Evolutionary conservation across 2,329 filamentous ascomycete species (phyloP).

Genomic region (Xylaria sp.): DNA sequence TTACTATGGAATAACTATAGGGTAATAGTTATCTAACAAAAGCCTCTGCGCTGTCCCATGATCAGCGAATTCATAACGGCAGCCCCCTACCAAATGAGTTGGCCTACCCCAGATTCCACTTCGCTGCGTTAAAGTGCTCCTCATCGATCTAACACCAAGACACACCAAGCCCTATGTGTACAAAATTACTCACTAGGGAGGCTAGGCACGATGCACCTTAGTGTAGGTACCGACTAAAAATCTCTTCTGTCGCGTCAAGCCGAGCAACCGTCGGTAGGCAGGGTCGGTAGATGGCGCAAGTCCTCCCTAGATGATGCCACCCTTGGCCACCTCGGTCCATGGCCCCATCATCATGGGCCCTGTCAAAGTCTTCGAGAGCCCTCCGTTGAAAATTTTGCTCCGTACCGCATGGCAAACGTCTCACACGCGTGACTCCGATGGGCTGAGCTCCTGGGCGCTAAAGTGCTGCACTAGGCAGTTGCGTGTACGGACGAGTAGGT

Average conservation of each 20-base stretch:
- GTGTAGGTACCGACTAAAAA: neutral
- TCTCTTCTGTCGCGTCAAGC: neutral
- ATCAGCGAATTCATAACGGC: neutral
- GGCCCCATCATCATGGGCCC: no score
- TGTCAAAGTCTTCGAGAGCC: neutral
- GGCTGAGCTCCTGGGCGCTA: neutral
- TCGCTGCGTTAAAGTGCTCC: constrained; percentile 26
- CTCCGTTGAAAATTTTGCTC: neutral
- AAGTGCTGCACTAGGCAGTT: no score
- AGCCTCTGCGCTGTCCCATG: constrained; percentile 4
- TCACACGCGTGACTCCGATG: neutral
- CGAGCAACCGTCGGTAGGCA: neutral
- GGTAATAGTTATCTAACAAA: constrained; percentile 32
- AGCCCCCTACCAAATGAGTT: constrained; percentile 24
- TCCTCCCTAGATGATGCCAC: neutral
- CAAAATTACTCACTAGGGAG: neutral
- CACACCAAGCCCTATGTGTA: neutral
- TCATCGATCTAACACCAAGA: neutral
- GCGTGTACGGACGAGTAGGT: no score
- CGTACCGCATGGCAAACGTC: neutral
- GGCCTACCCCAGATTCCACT: constrained; percentile 31
- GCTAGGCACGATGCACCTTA: neutral
- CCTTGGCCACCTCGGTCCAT: no score
- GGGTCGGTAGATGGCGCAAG: neutral
- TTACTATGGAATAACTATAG: constrained; percentile 23